These are phyloP conservation scores for Emericellopsis atlantica DNA, from an alignment of 2,329 filamentous ascomycete species.

Conservation along the genomic window DNA sequence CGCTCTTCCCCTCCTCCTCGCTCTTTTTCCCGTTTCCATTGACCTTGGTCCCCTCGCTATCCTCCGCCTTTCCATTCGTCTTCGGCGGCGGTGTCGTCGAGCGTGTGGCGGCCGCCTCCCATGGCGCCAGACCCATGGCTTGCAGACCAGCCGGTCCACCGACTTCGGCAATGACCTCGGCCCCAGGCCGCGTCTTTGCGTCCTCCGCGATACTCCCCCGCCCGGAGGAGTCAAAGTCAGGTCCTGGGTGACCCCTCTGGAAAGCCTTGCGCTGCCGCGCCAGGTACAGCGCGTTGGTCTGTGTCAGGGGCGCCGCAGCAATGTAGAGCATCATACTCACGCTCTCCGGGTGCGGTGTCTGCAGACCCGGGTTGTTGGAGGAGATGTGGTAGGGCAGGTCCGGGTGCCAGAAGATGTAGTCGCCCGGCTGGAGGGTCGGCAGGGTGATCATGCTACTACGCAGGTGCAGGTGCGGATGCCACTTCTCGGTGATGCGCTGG, in stretches of 20 bases:
- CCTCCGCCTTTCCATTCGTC: neutral
- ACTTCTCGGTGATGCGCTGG: conserved; percentile 42
- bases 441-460: conserved; percentile 41
- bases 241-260: conserved; percentile 36
- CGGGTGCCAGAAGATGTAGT: conserved; percentile 47
- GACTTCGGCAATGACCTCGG: conserved; percentile 36
- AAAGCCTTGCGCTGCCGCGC: conserved; percentile 46
- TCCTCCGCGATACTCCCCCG: conserved; percentile 35
- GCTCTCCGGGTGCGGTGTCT: conserved; percentile 11
- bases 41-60: conserved; percentile 2
- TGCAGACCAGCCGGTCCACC: conserved; percentile 36
- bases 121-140: conserved; percentile 46
- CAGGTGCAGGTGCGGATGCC: conserved; percentile 43
- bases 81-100: conserved; percentile 12
- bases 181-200: conserved; percentile 31
- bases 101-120: conserved; percentile 24
- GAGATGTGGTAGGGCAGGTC: conserved; percentile 44
- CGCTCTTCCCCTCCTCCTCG: conserved; percentile 10
- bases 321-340: conserved; percentile 41
- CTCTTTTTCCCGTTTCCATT: conserved; percentile 8
- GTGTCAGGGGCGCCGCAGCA: conserved; percentile 41
- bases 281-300: conserved; percentile 44
- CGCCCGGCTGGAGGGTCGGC: conserved; percentile 38
- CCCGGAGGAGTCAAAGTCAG: conserved; percentile 42
- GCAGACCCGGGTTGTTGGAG: conserved; percentile 18